Evolutionary conservation across 306 rosid species (phyloP).

Genomic region (Abrus pulchellus): DNA sequence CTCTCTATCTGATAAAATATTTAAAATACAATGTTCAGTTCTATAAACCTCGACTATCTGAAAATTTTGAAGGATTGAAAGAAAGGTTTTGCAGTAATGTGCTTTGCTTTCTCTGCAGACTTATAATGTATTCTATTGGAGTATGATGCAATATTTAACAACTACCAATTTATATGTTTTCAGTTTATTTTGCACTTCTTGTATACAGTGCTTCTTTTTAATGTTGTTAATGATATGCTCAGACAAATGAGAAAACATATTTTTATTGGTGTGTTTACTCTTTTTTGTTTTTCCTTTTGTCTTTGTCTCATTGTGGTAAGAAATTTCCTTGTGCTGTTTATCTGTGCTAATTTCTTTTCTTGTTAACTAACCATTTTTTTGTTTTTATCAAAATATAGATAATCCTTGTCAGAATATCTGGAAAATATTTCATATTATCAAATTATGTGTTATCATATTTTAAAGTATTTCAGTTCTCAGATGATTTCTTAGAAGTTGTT

Average conservation of each 20-base stretch:
- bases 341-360: conserved; percentile 14
- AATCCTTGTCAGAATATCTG: neutral
- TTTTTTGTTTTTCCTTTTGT: neutral
- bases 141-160: conserved; percentile 6
- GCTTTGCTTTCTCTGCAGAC: neutral
- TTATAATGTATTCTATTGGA: conserved; percentile 4
- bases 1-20: neutral
- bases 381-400: neutral
- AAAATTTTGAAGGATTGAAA: conserved; percentile 6
- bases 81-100: conserved; percentile 5
- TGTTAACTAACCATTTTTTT: neutral
- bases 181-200: conserved; percentile 11
- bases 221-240: conserved; percentile 13
- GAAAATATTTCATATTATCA: neutral
- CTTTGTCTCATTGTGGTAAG: conserved; percentile 11
- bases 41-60: neutral
- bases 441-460: neutral
- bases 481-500: conserved; percentile 2
- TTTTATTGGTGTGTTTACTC: neutral
- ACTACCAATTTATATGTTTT: conserved; percentile 13
- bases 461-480: neutral
- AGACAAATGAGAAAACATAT: neutral
- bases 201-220: conserved; percentile 10
- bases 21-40: neutral
- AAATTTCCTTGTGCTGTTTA: conserved; percentile 20